These are phyloP conservation scores for Colletotrichum scovillei DNA, from an alignment of 2,329 filamentous ascomycete genomes.

Conservation along the genomic window DNA sequence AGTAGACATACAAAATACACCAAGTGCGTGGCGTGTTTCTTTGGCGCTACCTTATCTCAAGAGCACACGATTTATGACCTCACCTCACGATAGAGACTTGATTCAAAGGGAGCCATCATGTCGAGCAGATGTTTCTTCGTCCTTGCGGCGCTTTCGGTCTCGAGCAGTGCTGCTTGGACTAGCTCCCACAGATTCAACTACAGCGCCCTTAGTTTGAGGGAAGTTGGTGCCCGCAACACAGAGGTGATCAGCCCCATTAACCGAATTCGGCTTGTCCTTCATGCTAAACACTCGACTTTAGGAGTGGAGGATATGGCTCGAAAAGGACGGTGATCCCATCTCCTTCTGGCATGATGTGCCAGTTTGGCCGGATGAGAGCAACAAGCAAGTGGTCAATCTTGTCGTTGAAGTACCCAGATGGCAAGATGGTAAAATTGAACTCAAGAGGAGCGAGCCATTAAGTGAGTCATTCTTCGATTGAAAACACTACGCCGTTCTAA, in stretches of 20 bases:
- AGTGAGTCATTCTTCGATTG: constrained; percentile 39
- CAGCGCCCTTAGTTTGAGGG: constrained; percentile 43
- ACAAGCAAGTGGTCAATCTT: constrained; percentile 50
- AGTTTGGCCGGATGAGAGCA: constrained; percentile 47
- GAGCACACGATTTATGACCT: not conserved
- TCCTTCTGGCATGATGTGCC: constrained; percentile 57
- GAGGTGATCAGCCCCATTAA: constrained; percentile 39
- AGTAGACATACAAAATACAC: not conserved
- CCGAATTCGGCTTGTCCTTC: not conserved
- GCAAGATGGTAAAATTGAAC: constrained; percentile 53
- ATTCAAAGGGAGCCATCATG: not conserved
- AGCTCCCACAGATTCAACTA: constrained; percentile 39
- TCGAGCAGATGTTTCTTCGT: not conserved
- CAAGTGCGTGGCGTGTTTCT: not conserved
- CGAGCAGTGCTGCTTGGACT: not conserved
- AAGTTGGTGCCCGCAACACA: constrained; percentile 52
- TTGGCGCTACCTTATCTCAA: too few relatives aligned
- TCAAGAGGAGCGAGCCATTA: constrained; percentile 50
- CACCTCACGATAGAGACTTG: not conserved
- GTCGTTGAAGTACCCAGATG: constrained; percentile 56
- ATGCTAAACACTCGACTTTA: constrained; percentile 27
- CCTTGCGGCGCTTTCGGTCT: not conserved
- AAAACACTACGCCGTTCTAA: not conserved
- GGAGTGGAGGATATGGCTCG: constrained; percentile 55
- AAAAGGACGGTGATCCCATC: constrained; percentile 51